Evolutionary conservation across 805 yeast genomes (phyloP).

Genomic region (Cyberlindnera euphorbiiphila): DNA sequence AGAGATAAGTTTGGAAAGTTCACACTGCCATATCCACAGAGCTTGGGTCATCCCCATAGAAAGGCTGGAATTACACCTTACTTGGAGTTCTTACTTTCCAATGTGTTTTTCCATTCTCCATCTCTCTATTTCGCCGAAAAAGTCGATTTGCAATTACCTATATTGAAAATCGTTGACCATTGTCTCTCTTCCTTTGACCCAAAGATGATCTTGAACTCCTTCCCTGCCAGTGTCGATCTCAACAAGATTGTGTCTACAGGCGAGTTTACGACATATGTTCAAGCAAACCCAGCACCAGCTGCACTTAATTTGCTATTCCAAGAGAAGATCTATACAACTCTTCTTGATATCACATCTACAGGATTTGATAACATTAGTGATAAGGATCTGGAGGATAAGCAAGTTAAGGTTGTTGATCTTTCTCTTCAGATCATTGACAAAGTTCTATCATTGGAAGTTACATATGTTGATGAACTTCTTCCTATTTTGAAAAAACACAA

Average conservation of each 20-base stretch:
- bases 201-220: constrained; percentile 46
- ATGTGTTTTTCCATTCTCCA: constrained; percentile 55
- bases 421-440: constrained; percentile 43
- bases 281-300: constrained; percentile 67
- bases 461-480: constrained; percentile 52
- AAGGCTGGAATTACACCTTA: constrained; percentile 76
- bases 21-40: constrained; percentile 52
- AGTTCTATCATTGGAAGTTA: constrained; percentile 51
- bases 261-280: constrained; percentile 48
- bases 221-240: constrained; percentile 47
- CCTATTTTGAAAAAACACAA: constrained; percentile 43
- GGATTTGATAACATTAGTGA: constrained; percentile 58
- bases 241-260: constrained; percentile 43
- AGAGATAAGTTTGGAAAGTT: constrained; percentile 35
- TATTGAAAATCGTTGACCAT: constrained; percentile 48
- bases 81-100: constrained; percentile 63
- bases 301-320: constrained; percentile 59
- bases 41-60: constrained; percentile 59
- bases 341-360: constrained; percentile 52
- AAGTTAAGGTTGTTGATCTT: constrained; percentile 35
- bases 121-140: constrained; percentile 34
- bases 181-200: constrained; percentile 51
- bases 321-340: constrained; percentile 48
- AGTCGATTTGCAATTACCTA: constrained; percentile 46
- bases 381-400: constrained; percentile 30